Percentiles rank a stretch among this genome's conserved stretches.
These are phyloP conservation scores for Monilinia polystroma DNA, from an alignment of 2,329 filamentous ascomycete genomes.

Conservation along the genomic window DNA sequence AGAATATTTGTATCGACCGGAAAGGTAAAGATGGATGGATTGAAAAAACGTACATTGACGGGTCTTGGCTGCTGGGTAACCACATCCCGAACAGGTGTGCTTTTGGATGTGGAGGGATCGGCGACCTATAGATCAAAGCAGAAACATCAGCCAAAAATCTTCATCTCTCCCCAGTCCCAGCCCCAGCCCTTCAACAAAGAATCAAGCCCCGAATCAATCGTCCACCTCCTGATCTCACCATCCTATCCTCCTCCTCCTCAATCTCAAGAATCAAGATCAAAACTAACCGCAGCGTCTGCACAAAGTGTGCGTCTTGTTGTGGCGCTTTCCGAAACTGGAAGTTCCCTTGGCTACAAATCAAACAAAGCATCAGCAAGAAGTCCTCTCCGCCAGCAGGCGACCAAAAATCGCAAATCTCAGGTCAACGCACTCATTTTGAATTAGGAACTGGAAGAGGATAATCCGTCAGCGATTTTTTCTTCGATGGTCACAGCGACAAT, in stretches of 20 bases:
- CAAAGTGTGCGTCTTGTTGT: slow-evolving; percentile 42
- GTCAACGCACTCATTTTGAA: slow-evolving; percentile 40
- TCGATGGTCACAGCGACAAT: too few species aligned
- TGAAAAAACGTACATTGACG: slow-evolving; percentile 83
- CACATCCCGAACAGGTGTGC: slow-evolving; percentile 93
- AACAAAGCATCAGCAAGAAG: slow-evolving; percentile 11
- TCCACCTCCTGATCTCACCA: slow-evolving; percentile 9
- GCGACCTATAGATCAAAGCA: slow-evolving; percentile 59
- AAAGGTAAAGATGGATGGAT: slow-evolving; percentile 23
- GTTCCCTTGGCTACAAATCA: slow-evolving; percentile 39
- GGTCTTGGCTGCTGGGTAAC: slow-evolving; percentile 95
- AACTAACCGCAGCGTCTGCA: slow-evolving; percentile 42
- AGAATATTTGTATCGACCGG: slow-evolving; percentile 1
- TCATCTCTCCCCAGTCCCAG: not conserved
- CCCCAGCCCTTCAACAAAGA: not conserved
- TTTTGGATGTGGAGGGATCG: slow-evolving; percentile 99
- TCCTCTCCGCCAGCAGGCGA: slow-evolving; percentile 20
- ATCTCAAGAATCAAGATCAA: slow-evolving; percentile 24
- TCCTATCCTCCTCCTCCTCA: slow-evolving; percentile 34
- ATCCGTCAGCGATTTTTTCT: slow-evolving; percentile 15
- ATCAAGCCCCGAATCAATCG: slow-evolving; percentile 14
- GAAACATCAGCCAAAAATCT: slow-evolving; percentile 32
- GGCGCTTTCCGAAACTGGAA: slow-evolving; percentile 39
- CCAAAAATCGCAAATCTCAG: slow-evolving; percentile 13
- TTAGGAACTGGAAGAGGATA: slow-evolving; percentile 31